Evolutionary conservation across 2,329 filamentous ascomycete species (phyloP).

Genomic region (Arthrobotrys sphaeroides): DNA sequence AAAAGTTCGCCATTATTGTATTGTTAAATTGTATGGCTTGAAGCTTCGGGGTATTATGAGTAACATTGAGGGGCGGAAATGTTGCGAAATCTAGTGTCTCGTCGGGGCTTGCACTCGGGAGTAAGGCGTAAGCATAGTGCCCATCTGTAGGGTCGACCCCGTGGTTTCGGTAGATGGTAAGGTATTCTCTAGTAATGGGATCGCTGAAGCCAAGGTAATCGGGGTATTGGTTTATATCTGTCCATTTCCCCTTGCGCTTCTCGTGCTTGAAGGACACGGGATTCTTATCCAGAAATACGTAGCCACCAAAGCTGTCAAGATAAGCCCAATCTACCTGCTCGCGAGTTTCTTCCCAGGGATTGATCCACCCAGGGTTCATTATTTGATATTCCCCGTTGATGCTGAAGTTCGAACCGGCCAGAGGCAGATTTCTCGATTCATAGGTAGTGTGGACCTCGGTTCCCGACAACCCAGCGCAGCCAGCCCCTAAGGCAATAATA

Average conservation of each 20-base stretch:
- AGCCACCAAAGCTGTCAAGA: constrained; percentile 52
- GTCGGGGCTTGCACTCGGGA: constrained; percentile 35
- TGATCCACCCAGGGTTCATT: constrained; percentile 38
- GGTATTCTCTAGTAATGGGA: constrained; percentile 46
- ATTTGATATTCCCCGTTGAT: constrained; percentile 46
- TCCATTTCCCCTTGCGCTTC: constrained; percentile 49
- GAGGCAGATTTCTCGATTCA: constrained; percentile 49
- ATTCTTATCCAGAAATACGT: constrained; percentile 47
- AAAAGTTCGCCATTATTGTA: constrained; percentile 53
- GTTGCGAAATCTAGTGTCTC: constrained; percentile 37
- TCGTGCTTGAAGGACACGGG: constrained; percentile 49
- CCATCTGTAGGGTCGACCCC: constrained; percentile 38
- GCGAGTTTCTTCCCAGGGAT: constrained; percentile 40
- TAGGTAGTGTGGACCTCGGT: constrained; percentile 48
- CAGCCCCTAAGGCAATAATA: constrained; percentile 50
- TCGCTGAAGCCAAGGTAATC: constrained; percentile 48
- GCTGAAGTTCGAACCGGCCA: constrained; percentile 33
- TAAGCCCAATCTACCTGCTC: constrained; percentile 42
- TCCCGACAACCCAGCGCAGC: constrained; percentile 40
- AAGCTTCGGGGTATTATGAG: constrained; percentile 36
- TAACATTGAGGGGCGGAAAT: constrained; percentile 32
- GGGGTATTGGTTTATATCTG: constrained; percentile 53
- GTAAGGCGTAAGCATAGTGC: constrained; percentile 52
- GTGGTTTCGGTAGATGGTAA: constrained; percentile 54
- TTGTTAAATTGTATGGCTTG: constrained; percentile 52